These are phyloP conservation scores for Coniosporium tulheliwenetii DNA, from an alignment of 2,329 filamentous ascomycete genomes.

Conservation along the genomic window DNA sequence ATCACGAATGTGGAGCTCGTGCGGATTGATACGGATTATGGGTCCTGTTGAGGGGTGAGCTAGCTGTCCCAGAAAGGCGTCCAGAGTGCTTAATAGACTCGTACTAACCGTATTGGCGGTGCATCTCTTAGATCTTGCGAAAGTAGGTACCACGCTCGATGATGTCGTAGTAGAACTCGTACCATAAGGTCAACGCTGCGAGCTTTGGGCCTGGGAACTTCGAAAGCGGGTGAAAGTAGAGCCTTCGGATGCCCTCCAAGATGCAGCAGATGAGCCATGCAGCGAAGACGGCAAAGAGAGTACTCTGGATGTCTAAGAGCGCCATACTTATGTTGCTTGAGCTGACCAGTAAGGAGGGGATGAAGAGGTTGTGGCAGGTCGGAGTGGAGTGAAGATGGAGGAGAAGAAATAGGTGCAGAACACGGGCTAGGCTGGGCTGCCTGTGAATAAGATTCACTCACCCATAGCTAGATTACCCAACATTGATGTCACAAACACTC, in stretches of 20 bases:
- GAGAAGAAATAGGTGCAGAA: no score
- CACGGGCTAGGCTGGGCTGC: no score
- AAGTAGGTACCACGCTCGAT: constrained; percentile 10
- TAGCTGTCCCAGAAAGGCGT: background rate
- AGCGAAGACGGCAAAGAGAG: no score
- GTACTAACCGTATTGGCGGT: constrained; percentile 10
- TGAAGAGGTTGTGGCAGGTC: no score
- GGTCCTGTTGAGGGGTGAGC: constrained; percentile 10
- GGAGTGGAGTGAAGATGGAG: no score
- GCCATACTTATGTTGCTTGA: no score
- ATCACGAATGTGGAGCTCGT: constrained; percentile 20
- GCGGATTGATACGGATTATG: constrained; percentile 20
- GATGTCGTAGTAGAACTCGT: constrained; percentile 14
- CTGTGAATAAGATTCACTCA: no score
- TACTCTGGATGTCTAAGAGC: no score
- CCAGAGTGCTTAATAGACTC: background rate
- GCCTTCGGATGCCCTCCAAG: constrained; percentile 7
- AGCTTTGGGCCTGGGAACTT: constrained; percentile 13
- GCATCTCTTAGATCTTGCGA: constrained; percentile 11
- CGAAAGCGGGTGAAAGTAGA: constrained; percentile 11
- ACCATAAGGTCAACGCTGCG: constrained; percentile 11
- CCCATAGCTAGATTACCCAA: no score
- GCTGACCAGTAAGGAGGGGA: no score
- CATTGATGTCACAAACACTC: no score
- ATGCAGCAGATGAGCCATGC: constrained; percentile 3